Evolutionary conservation across 1,284 basidiomycete species (phyloP).

Genomic region (Heterobasidion occidentale): DNA sequence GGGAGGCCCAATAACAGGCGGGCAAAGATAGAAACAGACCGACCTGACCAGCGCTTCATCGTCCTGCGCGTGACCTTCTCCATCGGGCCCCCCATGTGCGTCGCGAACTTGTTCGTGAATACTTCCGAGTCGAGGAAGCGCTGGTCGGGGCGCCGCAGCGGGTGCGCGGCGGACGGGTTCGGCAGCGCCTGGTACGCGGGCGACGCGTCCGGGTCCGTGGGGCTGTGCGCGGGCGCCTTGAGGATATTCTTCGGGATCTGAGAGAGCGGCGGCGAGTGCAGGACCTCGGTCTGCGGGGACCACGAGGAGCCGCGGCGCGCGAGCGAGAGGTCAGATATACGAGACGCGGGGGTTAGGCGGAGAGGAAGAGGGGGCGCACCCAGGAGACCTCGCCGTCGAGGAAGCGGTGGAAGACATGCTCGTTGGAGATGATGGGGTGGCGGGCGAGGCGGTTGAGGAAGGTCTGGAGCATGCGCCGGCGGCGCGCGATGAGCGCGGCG

Average conservation of each 20-base stretch:
- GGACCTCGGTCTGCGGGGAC: constrained; percentile 67
- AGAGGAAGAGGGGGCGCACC: constrained; percentile 40
- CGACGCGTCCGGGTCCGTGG: constrained; percentile 72
- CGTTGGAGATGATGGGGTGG: constrained; percentile 91
- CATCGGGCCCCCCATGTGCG: constrained; percentile 86
- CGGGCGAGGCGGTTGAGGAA: constrained; percentile 87
- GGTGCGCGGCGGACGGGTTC: constrained; percentile 81
- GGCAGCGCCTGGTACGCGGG: constrained; percentile 81
- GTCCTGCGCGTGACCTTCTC: constrained; percentile 92
- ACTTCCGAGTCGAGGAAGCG: constrained; percentile 94
- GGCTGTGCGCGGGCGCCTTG: constrained; percentile 92
- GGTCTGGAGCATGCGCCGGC: constrained; percentile 92
- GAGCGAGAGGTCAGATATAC: constrained; percentile 13
- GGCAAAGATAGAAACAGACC: constrained; percentile 13
- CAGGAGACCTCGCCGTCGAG: constrained; percentile 93
- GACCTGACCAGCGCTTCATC: constrained; percentile 91
- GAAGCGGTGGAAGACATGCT: constrained; percentile 93
- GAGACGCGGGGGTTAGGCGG: constrained; percentile 18
- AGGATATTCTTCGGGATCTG: constrained; percentile 92
- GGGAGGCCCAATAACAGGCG: background rate
- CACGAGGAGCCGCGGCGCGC: background rate
- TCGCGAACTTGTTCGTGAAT: constrained; percentile 95
- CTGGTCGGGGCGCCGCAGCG: constrained; percentile 83
- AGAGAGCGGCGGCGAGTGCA: constrained; percentile 88
- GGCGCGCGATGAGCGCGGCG: constrained; percentile 81